Evolutionary conservation across 116 monocot species (phyloP), one percentile per base, ranked within the genome.

Genomic region (Zostera marina): DNA sequence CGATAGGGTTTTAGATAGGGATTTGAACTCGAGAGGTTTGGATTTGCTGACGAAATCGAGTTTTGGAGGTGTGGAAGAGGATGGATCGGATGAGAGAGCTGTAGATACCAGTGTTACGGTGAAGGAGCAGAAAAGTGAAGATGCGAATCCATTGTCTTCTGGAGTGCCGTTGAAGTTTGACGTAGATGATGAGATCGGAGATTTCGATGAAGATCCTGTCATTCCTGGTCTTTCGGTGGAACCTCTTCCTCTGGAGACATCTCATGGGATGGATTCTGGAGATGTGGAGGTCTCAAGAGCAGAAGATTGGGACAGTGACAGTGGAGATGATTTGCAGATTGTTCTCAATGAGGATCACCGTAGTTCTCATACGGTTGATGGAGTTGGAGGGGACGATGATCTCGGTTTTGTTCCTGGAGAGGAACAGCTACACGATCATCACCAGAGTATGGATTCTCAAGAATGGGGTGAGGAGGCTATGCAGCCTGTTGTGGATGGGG

Each of bases 321-420:
- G 32, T 32, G 32, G 32, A 5, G 32, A 32, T 32, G 32, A 32
- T 1, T 32, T 32, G 32, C 32, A 32, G 32, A 32, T 32, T 32
- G 4, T 32, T 32, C 32, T 75, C 71, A 87, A 93, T 17, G 84
- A 79, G 23, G 92, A 87, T 32, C 32, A 5, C 44, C 87, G 92
- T 59, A 87, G 85, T 22, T 32, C 32, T 32, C 32, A 66, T 16
- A 79, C 75, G 1, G 88, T 81, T 8, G 82, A 83, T 22, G 88
- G 82, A 21, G 85, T 81, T 7, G 92, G 87, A 19, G 81, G 68
- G 0, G 92, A 79, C 3, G 80, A 75, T 44, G 89, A 82, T 80
- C 51, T 88, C 41, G 79, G 85, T 32, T 79, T 86, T 40, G 73
- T 83, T n/a, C 56, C 77, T 6, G 79, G 79, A 10, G 73, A 74